Base-by-base conservation (phyloP, 2,329 filamentous ascomycete genomes). In the Scedosporium dehoogii region DNA sequence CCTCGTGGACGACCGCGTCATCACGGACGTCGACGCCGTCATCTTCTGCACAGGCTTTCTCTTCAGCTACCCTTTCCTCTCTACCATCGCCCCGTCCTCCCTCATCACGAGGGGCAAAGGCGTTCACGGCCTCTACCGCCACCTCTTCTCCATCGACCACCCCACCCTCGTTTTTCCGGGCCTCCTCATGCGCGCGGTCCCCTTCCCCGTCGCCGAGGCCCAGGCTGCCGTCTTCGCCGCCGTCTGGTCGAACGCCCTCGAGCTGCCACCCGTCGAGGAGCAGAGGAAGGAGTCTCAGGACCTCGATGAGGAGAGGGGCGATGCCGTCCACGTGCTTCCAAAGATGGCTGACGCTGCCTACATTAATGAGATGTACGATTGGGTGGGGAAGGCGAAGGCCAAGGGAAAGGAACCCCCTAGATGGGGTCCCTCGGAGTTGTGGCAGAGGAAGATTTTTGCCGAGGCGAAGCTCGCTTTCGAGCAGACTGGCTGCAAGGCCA, bases 41-140 rank as follows among this genome's bases (percentile, higher is more conserved):
- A 72, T 97, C 29, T 97, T 93, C 73, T 92, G 90, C 72, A 97
- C 93, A 0, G 93, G 93, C 0, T 97, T 96, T 69, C 83, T 96
- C 63, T 96, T 90, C 74, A 86, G 87, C 4, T 89, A 89, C 63
- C 91, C 92, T 0, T 97, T 96, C 69, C 71, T 88, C 4, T 71
- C 72, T 12, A 70, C 74, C 2, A 66, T 83, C 4, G 68, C 75
- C 14, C 73, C 71, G 33, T 12, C 33, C 9, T 78, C 83, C 0
- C 71, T 91, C 1, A 80, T 92, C 62, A 86, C 83, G 0, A 82
- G 85, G 62, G 92, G 92, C 0, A 82, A 81, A 41, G 82, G 89
- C 29, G 86, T 92, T 0, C 78, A 86, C 64, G 85, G 88, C 41
- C 75, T 92, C 3, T 96, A 92, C 72, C 80, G 91, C 66, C 91